Evolutionary conservation across 2,329 filamentous ascomycete species (phyloP).

Genomic region (Fusarium tricinctum): DNA sequence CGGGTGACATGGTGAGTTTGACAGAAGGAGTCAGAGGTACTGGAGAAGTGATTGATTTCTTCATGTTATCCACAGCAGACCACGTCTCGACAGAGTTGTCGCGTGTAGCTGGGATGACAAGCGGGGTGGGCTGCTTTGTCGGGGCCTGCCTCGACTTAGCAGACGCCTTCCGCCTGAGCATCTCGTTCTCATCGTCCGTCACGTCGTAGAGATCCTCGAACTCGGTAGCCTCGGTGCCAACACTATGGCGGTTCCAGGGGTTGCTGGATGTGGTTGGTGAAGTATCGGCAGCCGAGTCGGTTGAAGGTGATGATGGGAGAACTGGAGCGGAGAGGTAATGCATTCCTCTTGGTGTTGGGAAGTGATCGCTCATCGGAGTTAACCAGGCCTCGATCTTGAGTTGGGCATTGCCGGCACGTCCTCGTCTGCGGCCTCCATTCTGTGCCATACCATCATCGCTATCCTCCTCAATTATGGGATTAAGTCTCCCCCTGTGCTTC

Average conservation of each 20-base stretch:
- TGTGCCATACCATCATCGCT: conserved; percentile 56
- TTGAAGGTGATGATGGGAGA: conserved; percentile 72
- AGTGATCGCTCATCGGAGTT: conserved; percentile 73
- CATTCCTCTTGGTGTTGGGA: conserved; percentile 78
- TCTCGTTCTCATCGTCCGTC: conserved; percentile 78
- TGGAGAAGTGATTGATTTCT: conserved; percentile 67
- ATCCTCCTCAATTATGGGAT: conserved; percentile 75
- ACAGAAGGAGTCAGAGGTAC: conserved; percentile 74
- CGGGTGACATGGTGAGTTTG: conserved; percentile 81
- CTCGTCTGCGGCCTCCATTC: conserved; percentile 43
- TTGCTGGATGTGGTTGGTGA: conserved; percentile 70
- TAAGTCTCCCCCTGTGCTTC: conserved; percentile 68
- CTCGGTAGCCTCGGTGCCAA: conserved; percentile 75
- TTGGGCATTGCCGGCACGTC: conserved; percentile 55
- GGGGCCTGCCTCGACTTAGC: conserved; percentile 60
- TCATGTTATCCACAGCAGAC: conserved; percentile 61
- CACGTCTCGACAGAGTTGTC: conserved; percentile 57
- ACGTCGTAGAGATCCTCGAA: conserved; percentile 92
- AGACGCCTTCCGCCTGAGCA: conserved; percentile 49
- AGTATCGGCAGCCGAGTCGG: conserved; percentile 65
- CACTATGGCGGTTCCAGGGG: conserved; percentile 74
- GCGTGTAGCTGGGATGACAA: conserved; percentile 65
- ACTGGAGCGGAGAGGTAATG: conserved; percentile 75
- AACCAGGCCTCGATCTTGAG: conserved; percentile 71
- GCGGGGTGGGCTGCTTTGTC: conserved; percentile 57